Conservation (phyloP, 192 early-diverging fungal genomes). For the Umbelopsis vinacea region DNA sequence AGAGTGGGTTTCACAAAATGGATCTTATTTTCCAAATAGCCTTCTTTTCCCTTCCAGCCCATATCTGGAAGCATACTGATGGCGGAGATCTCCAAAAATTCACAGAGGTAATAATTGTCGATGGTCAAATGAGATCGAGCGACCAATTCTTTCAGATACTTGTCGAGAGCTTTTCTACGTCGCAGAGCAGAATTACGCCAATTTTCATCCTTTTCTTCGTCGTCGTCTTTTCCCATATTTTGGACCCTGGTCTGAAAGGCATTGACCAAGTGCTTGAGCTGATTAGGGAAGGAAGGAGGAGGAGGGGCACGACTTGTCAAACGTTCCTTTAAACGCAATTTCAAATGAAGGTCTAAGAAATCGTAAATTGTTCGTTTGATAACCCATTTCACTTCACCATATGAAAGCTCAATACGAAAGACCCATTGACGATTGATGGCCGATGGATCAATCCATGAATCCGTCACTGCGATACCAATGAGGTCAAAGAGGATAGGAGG, state of each 20-base stretch:
- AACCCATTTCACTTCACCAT: constrained; percentile 82
- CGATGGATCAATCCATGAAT: constrained; percentile 33
- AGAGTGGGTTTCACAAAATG: constrained; percentile 42
- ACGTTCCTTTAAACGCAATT: constrained; percentile 48
- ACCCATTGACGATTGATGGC: constrained; percentile 39
- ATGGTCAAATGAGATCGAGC: constrained; percentile 65
- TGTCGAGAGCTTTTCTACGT: constrained; percentile 60
- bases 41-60: constrained; percentile 88
- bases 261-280: constrained; percentile 26
- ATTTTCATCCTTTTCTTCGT: constrained; percentile 5
- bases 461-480: constrained; percentile 26
- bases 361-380: constrained; percentile 66
- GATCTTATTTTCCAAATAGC: constrained; percentile 68
- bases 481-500: constrained; percentile 17
- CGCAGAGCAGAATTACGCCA: constrained; percentile 48
- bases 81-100: constrained; percentile 77
- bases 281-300: constrained; percentile 41
- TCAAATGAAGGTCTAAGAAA: constrained; percentile 69
- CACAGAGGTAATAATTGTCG: constrained; percentile 68
- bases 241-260: neutral
- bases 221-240: constrained; percentile 3
- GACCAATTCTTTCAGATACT: constrained; percentile 63
- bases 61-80: constrained; percentile 76
- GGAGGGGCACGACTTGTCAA: constrained; percentile 37
- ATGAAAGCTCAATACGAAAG: constrained; percentile 50